Evolutionary conservation across 371 early-diverging fungal genomes (phyloP).

Genomic region (Actinomortierella ambigua): DNA sequence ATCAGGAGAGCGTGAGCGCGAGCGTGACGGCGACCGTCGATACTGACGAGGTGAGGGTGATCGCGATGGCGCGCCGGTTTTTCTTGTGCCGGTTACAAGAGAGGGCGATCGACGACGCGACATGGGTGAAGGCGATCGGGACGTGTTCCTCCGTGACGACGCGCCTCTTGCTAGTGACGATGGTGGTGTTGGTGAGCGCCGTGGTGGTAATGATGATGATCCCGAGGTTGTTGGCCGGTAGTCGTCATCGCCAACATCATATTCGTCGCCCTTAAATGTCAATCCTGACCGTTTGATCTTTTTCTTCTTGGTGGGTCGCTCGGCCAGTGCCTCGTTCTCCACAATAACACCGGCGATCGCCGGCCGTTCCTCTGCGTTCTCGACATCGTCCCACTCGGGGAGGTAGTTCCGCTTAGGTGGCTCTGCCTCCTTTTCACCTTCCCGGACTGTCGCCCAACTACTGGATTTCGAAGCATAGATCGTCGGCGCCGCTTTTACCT

Average conservation of each 20-base stretch:
- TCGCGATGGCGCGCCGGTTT: neutral
- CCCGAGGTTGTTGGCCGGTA: neutral
- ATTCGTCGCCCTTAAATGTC: too few relatives aligned
- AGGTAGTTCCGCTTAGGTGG: slow-evolving; percentile 28
- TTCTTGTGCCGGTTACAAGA: neutral
- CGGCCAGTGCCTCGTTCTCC: slow-evolving; percentile 31
- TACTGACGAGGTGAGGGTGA: slow-evolving; percentile 20
- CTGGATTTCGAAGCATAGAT: slow-evolving; percentile 48
- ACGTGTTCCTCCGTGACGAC: slow-evolving; percentile 8
- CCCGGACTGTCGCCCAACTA: slow-evolving; percentile 56
- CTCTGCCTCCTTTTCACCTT: slow-evolving; percentile 45
- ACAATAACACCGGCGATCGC: slow-evolving; percentile 50
- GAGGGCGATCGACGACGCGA: slow-evolving; percentile 5
- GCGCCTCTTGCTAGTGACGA: slow-evolving; percentile 7
- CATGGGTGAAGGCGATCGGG: neutral
- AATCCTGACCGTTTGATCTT: too few relatives aligned
- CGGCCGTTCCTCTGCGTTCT: slow-evolving; percentile 55
- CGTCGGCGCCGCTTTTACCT: slow-evolving; percentile 20
- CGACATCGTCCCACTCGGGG: slow-evolving; percentile 52
- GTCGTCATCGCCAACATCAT: too few relatives aligned
- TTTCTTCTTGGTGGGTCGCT: slow-evolving; percentile 19
- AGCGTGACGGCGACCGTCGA: slow-evolving; percentile 17
- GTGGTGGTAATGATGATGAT: slow-evolving; percentile 1
- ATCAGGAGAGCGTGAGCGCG: slow-evolving; percentile 18
- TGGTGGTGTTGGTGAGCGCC: slow-evolving; percentile 13